Conservation (phyloP, 2,329 filamentous ascomycete genomes). For the Coleophoma eucalyptorum region DNA sequence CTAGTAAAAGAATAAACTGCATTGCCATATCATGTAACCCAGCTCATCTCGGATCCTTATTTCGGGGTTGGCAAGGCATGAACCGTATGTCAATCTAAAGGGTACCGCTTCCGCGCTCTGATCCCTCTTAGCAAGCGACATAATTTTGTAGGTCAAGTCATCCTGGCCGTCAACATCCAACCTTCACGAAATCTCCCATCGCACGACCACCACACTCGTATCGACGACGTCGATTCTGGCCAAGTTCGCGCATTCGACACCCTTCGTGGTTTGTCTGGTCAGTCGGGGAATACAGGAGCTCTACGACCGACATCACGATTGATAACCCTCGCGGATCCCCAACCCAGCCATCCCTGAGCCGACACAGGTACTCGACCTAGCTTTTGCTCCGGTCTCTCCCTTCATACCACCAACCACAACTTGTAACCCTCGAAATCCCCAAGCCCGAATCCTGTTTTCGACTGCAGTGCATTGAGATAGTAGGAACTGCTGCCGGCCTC, state of each 20-base stretch:
- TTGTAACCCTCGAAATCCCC: slow-evolving; percentile 1
- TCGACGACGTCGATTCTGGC: background rate
- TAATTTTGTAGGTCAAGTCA: background rate
- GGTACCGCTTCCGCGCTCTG: background rate
- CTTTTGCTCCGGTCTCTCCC: background rate
- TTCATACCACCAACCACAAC: slow-evolving; percentile 1
- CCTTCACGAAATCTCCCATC: too few relatives aligned
- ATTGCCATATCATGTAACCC: too few relatives aligned
- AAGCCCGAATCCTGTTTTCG: background rate
- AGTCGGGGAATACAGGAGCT: background rate
- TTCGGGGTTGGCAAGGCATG: too few relatives aligned
- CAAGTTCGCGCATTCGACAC: background rate
- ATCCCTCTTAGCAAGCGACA: background rate
- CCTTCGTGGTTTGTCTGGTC: background rate
- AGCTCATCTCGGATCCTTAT: too few relatives aligned
- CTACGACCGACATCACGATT: background rate
- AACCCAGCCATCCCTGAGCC: slow-evolving; percentile 10
- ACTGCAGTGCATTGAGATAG: slow-evolving; percentile 16
- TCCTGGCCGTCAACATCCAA: too few relatives aligned
- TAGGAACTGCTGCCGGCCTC: slow-evolving; percentile 20
- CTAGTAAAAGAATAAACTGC: too few relatives aligned
- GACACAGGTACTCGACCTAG: background rate
- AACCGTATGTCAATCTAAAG: background rate
- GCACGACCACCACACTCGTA: background rate
- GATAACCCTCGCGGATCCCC: slow-evolving; percentile 1